Percentiles rank a stretch among this genome's conserved stretches.
These are phyloP conservation scores for Cryphonectria nitschkei DNA, from an alignment of 2,329 filamentous ascomycete genomes.

Conservation along the genomic window DNA sequence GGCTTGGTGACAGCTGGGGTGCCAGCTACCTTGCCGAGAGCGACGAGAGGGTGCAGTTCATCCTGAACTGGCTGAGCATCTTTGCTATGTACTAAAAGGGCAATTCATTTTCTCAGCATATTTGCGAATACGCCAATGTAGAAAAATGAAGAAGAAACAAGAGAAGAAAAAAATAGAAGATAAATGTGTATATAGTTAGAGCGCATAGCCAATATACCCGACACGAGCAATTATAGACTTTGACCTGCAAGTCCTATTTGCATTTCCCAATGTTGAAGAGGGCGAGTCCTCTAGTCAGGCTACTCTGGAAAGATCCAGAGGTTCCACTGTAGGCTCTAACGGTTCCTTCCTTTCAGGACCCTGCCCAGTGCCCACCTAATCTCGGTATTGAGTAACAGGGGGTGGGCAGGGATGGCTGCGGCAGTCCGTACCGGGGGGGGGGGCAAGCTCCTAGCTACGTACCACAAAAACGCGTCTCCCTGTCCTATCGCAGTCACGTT, in stretches of 20 bases:
- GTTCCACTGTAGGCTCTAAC: background rate
- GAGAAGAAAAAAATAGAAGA: background rate
- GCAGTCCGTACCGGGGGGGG: background rate
- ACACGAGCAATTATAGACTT: background rate
- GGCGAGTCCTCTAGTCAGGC: no score
- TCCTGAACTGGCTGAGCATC: background rate
- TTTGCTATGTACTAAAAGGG: background rate
- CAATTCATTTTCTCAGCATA: background rate
- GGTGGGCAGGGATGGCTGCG: background rate
- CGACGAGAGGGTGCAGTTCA: background rate
- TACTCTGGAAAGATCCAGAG: background rate
- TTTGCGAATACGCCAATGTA: background rate
- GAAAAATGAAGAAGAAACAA: background rate
- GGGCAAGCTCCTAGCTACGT: no score
- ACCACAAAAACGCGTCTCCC: background rate
- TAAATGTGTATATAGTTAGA: background rate
- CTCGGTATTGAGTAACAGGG: background rate
- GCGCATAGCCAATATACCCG: background rate
- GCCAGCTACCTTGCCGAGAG: conserved; percentile 10
- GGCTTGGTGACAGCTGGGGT: no score
- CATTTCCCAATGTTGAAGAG: no score
- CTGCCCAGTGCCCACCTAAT: background rate
- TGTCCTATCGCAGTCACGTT: background rate
- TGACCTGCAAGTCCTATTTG: background rate
- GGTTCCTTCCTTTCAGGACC: background rate